These are phyloP conservation scores for Kodamaea fukazawae DNA, from an alignment of 805 yeast genomes.

Conservation along the genomic window DNA sequence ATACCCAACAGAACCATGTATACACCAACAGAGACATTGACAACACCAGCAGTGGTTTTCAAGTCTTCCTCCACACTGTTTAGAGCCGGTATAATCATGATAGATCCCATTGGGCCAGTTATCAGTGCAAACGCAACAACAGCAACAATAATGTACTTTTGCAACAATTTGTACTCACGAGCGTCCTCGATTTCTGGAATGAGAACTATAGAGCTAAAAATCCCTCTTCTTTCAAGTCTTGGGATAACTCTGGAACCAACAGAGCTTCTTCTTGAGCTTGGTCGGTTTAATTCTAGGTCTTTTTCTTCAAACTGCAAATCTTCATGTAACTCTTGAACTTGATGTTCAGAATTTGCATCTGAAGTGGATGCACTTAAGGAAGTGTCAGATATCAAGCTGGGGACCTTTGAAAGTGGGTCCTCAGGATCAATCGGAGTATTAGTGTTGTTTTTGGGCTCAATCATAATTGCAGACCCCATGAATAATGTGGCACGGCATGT, in stretches of 20 bases:
- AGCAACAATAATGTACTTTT: conserved; percentile 56
- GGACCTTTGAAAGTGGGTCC: too few species aligned
- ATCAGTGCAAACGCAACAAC: conserved; percentile 72
- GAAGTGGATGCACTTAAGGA: too few species aligned
- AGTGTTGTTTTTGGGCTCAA: too few species aligned
- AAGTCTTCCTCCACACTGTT: conserved; percentile 54
- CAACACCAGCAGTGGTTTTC: conserved; percentile 55
- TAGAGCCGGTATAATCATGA: conserved; percentile 77
- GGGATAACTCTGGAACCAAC: conserved; percentile 25
- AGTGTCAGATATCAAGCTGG: too few species aligned
- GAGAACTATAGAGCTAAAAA: conserved; percentile 48
- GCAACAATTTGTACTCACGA: conserved; percentile 49
- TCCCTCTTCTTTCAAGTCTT: conserved; percentile 52
- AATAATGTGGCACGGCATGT: too few species aligned
- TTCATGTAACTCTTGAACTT: too few species aligned
- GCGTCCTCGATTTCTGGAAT: conserved; percentile 76
- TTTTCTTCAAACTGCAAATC: too few species aligned
- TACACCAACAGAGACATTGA: conserved; percentile 78
- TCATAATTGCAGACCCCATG: too few species aligned
- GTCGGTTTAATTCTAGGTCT: background rate
- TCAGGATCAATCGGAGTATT: too few species aligned
- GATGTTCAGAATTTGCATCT: too few species aligned
- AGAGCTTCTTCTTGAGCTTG: background rate
- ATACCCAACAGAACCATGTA: conserved; percentile 72
- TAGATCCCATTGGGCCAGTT: conserved; percentile 88